Base-by-base conservation (phyloP, 2,329 filamentous ascomycete genomes). In the Botryotinia narcissicola region DNA sequence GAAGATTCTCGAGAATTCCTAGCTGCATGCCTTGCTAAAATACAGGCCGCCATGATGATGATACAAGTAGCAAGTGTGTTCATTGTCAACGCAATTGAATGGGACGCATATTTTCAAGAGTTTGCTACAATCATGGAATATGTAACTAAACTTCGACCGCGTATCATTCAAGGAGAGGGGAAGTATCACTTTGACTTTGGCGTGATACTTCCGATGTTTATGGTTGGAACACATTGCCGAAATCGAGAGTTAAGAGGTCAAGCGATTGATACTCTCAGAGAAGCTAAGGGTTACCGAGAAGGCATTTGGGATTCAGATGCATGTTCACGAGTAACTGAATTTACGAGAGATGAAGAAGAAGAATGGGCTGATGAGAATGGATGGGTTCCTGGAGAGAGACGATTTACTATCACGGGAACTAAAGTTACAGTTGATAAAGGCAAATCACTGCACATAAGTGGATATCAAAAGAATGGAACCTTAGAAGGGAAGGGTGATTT, bases 161-260 rank as follows among this genome's bases (percentile, higher is more conserved):
- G 48, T 29, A 54, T 66, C 25, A 57, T 76, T 1, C 61, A 73
- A 37, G 71, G 42, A 42, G 20, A 62, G 20, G 71, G 54, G 6
- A 72, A 70, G 6, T 76, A 76, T 44, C 69, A 64, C 25, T 76
- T 76, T 61, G 73, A 76, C 25, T 48, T 74, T 35, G 75, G 75
- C 20, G 68, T 76, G 25, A 44, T 76, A 20, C 67, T 71, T 37
- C 64, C 72, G 3, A 57, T 76, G 12, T 67, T 70, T 42, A 64
- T 75, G 64, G 72, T 72, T 32, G 70, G 61, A 18, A 48, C 73
- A 12, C 70, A 73, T 40, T 76, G 75, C 51, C 72, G 75, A 25
- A 62, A 75, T 57, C 48, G 32, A 35, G 40, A 57, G 10, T 46
- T 73, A 20, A 72, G 75, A 35, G 35, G 51, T 35, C 54, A 67